A percentile compares a stretch with the other conserved stretches of the same genome.
Evolutionary conservation across 2,329 filamentous ascomycete genomes (phyloP).

Genomic region (Lojkania enalia): DNA sequence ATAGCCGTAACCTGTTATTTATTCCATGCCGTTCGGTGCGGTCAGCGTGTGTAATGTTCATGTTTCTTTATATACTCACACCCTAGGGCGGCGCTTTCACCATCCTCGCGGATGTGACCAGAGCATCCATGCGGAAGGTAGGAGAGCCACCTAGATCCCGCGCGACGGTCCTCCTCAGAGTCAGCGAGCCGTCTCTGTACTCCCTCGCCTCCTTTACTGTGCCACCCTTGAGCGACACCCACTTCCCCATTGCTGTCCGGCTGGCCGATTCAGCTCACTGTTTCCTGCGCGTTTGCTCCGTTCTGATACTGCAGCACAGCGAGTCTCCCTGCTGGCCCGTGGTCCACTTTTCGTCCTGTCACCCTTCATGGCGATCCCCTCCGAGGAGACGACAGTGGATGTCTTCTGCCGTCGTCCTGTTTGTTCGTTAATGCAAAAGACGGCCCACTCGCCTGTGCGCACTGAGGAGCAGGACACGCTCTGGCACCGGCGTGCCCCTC

Average conservation of each 20-base stretch:
- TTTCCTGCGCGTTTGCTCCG: constrained; percentile 14
- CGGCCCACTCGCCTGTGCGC: constrained; percentile 5
- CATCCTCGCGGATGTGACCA: neutral
- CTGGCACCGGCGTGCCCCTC: constrained; percentile 7
- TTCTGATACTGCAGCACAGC: constrained; percentile 10
- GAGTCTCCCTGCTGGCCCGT: constrained; percentile 5
- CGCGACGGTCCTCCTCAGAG: constrained; percentile 12
- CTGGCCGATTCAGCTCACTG: constrained; percentile 12
- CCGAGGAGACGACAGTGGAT: neutral
- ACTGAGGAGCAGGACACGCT: neutral
- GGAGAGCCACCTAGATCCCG: constrained; percentile 7
- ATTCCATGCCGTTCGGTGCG: constrained; percentile 14
- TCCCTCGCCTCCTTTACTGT: constrained; percentile 21
- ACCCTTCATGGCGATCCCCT: constrained; percentile 1
- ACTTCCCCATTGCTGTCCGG: constrained; percentile 13
- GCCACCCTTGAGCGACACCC: constrained; percentile 21
- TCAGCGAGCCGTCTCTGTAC: constrained; percentile 5
- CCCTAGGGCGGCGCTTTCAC: constrained; percentile 16
- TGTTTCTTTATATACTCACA: constrained; percentile 27
- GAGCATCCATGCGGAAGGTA: constrained; percentile 8
- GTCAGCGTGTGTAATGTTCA: constrained; percentile 22
- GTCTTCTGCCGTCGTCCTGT: neutral
- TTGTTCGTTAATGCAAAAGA: constrained; percentile 3
- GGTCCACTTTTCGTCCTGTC: constrained; percentile 4
- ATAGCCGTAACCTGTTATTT: constrained; percentile 1